Evolutionary conservation across 345 rosid species (phyloP).

Genomic region (Euphorbia tirucalli): DNA sequence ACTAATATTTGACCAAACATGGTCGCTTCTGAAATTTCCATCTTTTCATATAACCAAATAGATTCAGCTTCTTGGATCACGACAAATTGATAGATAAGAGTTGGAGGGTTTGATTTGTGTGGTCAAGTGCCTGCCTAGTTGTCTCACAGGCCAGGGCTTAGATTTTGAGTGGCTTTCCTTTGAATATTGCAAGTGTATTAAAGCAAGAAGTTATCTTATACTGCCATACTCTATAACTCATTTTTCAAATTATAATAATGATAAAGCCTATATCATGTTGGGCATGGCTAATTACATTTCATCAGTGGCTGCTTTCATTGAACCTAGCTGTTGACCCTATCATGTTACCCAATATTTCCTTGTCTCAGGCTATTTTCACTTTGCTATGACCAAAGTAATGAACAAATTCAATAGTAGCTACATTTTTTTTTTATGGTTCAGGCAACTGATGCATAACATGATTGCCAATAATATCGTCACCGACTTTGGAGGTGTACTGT

Average conservation of each 20-base stretch:
- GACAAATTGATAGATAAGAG: not conserved
- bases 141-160: not conserved
- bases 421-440: conserved; percentile 18
- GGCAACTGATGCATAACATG: conserved; percentile 16
- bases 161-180: not conserved
- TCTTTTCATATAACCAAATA: not conserved
- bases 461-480: conserved; percentile 17
- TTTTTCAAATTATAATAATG: not conserved
- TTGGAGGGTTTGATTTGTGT: not conserved
- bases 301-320: not conserved
- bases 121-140: not conserved
- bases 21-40: not conserved
- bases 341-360: not conserved
- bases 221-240: not conserved
- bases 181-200: not conserved
- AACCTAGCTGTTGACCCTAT: not conserved
- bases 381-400: not conserved
- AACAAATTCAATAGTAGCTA: conserved; percentile 4
- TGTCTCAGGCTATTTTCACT: not conserved
- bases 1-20: not conserved
- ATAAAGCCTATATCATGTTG: not conserved
- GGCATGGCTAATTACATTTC: not conserved
- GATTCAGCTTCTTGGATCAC: not conserved
- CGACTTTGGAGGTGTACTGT: conserved; percentile 25
- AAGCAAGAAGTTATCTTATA: not conserved